Evolutionary conservation across 1,284 basidiomycete genomes (phyloP).

Genomic region (Rhodotorula sp.): DNA sequence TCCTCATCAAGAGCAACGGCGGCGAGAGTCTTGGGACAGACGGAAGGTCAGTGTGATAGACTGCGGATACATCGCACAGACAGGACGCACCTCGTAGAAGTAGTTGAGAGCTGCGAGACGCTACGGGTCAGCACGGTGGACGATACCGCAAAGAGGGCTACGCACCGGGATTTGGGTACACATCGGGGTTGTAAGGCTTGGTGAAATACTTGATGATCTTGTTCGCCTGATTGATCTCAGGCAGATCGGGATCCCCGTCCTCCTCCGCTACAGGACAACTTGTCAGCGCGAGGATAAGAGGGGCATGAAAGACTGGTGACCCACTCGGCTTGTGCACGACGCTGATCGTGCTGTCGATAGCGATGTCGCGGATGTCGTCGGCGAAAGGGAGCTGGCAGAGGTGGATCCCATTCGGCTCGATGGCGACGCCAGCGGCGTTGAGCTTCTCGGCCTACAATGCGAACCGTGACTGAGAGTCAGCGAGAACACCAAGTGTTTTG

Average conservation of each 20-base stretch:
- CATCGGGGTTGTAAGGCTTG: constrained; percentile 77
- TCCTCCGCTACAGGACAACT: background rate
- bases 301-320: background rate
- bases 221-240: constrained; percentile 69
- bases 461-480: background rate
- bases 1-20: constrained; percentile 42
- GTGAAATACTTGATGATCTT: constrained; percentile 75
- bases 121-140: background rate
- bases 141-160: background rate
- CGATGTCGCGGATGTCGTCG: constrained; percentile 78
- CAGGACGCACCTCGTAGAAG: constrained; percentile 36
- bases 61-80: background rate
- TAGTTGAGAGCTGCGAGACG: constrained; percentile 37
- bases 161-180: constrained; percentile 87
- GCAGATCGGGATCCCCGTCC: constrained; percentile 19
- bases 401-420: constrained; percentile 86
- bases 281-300: background rate
- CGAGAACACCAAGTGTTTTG: background rate
- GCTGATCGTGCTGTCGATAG: constrained; percentile 54
- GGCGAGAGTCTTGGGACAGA: constrained; percentile 28
- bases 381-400: constrained; percentile 86
- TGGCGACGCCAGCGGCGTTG: constrained; percentile 66
- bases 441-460: constrained; percentile 63
- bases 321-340: constrained; percentile 44
- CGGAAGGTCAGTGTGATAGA: background rate